phyloP scores from a whole-genome alignment of 306 rosid genomes.

The Lupinus albus region DNA sequence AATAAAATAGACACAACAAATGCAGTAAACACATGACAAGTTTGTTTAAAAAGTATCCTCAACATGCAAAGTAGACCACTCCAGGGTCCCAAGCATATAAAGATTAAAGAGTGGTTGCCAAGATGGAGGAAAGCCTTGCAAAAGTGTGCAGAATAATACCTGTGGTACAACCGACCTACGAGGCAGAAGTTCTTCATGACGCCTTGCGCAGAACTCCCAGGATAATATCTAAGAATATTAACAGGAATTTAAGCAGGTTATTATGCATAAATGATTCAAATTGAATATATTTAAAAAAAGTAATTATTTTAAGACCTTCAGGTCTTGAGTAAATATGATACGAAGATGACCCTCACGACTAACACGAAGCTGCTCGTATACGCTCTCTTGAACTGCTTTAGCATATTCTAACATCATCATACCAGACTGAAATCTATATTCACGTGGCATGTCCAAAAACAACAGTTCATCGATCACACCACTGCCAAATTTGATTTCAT shows the following conservation, averaged over 20 bases:
- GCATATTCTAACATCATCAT: conserved; percentile 86
- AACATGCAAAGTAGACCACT: conserved; percentile 2
- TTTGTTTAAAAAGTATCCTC: neutral
- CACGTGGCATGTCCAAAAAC: conserved; percentile 87
- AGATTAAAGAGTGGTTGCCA: neutral
- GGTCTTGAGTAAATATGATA: conserved; percentile 74
- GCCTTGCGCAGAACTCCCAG: conserved; percentile 96
- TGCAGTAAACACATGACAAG: neutral
- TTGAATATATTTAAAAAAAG: conserved; percentile 1
- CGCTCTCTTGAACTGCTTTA: conserved; percentile 94
- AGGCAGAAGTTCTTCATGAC: conserved; percentile 97
- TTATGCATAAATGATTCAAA: conserved; percentile 11
- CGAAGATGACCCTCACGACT: conserved; percentile 99
- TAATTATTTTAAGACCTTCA: conserved; percentile 59
- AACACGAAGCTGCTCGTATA: conserved; percentile 96
- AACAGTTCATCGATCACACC: conserved; percentile 92
- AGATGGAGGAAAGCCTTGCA: neutral
- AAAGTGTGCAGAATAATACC: conserved; percentile 55
- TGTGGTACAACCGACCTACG: conserved; percentile 93
- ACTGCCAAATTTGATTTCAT: conserved; percentile 91
- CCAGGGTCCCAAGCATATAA: neutral
- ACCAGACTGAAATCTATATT: conserved; percentile 73
- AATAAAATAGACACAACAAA: neutral
- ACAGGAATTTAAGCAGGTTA: conserved; percentile 11
- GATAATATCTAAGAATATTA: conserved; percentile 67